phyloP scores from a whole-genome alignment of 2,329 filamentous ascomycete species.

The Epichloe festucae region DNA sequence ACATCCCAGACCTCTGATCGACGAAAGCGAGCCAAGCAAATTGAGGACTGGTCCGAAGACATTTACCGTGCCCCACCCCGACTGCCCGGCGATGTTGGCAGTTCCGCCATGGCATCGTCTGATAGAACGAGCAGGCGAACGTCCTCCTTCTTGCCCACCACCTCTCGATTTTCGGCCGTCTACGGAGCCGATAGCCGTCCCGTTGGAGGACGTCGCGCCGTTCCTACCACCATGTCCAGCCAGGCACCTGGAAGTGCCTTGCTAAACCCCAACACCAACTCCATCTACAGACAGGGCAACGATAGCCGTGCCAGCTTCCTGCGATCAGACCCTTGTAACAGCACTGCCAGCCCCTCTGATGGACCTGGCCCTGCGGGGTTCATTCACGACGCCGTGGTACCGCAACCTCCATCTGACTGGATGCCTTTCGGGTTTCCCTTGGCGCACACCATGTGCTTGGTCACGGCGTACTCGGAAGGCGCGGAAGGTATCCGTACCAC shows the following conservation, averaged over 20 bases:
- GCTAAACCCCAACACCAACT: slow-evolving; percentile 40
- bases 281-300: slow-evolving; percentile 58
- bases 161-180: slow-evolving; percentile 85
- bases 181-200: slow-evolving; percentile 57
- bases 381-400: slow-evolving; percentile 89
- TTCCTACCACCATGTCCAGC: slow-evolving; percentile 89
- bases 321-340: slow-evolving; percentile 41
- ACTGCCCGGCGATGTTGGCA: slow-evolving; percentile 60
- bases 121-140: slow-evolving; percentile 68
- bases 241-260: slow-evolving; percentile 66
- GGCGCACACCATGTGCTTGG: slow-evolving; percentile 84
- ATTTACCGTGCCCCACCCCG: slow-evolving; percentile 87
- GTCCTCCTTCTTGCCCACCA: slow-evolving; percentile 79
- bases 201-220: slow-evolving; percentile 34
- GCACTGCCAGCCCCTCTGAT: slow-evolving; percentile 45
- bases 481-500: slow-evolving; percentile 87
- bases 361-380: slow-evolving; percentile 80
- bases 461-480: slow-evolving; percentile 95
- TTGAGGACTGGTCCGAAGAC: slow-evolving; percentile 95
- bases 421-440: slow-evolving; percentile 93
- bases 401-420: slow-evolving; percentile 92
- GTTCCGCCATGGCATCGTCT: slow-evolving; percentile 46
- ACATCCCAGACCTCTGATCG: slow-evolving; percentile 71
- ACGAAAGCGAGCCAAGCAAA: slow-evolving; percentile 79
- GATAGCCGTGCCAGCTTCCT: slow-evolving; percentile 54